Percentiles rank a stretch among this genome's conserved stretches.
These are phyloP conservation scores for Amanita exitialis DNA, from an alignment of 768 basidiomycete species.

Conservation along the genomic window DNA sequence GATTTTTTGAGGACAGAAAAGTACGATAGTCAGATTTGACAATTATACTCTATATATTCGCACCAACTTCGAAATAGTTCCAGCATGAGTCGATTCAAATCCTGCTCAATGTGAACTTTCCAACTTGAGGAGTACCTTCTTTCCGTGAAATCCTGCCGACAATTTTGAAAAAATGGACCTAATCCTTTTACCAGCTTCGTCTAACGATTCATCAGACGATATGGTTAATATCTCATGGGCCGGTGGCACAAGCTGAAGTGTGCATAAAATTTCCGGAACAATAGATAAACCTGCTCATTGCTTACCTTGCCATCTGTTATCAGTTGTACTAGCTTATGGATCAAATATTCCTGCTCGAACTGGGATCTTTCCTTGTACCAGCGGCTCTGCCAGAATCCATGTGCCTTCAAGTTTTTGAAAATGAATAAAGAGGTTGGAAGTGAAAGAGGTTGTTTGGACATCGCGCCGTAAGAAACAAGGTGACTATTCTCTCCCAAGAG, in stretches of 20 bases:
- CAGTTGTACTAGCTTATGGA: constrained; percentile 40
- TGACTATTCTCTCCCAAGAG: constrained; percentile 59
- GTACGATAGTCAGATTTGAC: constrained; percentile 27
- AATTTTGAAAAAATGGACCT: constrained; percentile 35
- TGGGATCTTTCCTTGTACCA: constrained; percentile 50
- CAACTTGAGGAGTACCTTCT: constrained; percentile 32
- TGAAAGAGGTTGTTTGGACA: constrained; percentile 76
- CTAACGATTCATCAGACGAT: constrained; percentile 22
- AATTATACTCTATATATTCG: background rate
- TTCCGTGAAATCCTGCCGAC: constrained; percentile 26
- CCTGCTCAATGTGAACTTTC: constrained; percentile 14
- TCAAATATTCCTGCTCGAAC: constrained; percentile 39
- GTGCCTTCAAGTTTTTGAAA: constrained; percentile 71
- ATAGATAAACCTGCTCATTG: background rate
- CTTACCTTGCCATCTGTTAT: constrained; percentile 45
- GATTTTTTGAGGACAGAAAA: constrained; percentile 83
- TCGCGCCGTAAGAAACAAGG: constrained; percentile 82
- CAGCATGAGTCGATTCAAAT: background rate
- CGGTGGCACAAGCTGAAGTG: constrained; percentile 50
- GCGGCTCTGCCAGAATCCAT: constrained; percentile 71
- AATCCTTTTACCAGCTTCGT: constrained; percentile 32
- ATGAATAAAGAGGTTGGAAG: constrained; percentile 75
- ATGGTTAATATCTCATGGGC: constrained; percentile 61
- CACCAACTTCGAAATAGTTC: constrained; percentile 7
- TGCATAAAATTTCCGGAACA: background rate